Evolutionary conservation across 1,284 basidiomycete species (phyloP), one percentile per base, ranked within the genome.

Genomic region (Cystobasidium slooffiae): DNA sequence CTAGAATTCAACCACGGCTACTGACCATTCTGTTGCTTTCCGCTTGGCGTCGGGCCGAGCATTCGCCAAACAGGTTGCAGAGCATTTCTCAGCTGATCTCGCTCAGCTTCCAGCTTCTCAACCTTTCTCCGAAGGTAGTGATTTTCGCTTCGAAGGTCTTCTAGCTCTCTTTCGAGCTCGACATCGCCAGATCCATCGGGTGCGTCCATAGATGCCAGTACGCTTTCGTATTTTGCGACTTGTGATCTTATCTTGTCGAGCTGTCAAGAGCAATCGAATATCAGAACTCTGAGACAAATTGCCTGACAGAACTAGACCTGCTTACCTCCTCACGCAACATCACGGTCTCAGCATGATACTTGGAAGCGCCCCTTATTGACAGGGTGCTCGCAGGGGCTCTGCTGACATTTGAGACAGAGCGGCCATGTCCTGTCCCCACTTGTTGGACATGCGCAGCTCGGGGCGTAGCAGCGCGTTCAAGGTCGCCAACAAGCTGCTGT

Each of bases 391-490:
- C 20, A 31, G n/a, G 41, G 5, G 41, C 41, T 31, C 55, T 53
- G 22, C 18, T 55, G 20, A 46, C 24, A 24, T 12, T 58, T 64
- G 69, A 52, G 9, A 31, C 51, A 51, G 49, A 51, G 6, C 59
- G 49, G 6, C 24, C 49, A 46, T 63, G 69, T 20, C n/a, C 16
- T n/a, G 14, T 22, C n/a, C 10, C 20, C n/a, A n/a, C 20, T 24
- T 44, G 18, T 20, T 20, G n/a, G 12, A 9, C 31, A 8, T 62
- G 47, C 18, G 41, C 16, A 18, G 46, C 70, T 65, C 63, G 37
- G 10, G 70, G 70, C 6, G 70, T 73, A 31, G 70, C 70, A 18
- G 63, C 70, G 1, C 70, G 47, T 24, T 73, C 70, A 6, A 73
- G 55, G 18, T 73, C 70, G 12, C 49, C 51, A 9, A 66, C 70